Base-by-base conservation (phyloP, 2,329 filamentous ascomycete species). In the Hymenoscyphus scutula region DNA sequence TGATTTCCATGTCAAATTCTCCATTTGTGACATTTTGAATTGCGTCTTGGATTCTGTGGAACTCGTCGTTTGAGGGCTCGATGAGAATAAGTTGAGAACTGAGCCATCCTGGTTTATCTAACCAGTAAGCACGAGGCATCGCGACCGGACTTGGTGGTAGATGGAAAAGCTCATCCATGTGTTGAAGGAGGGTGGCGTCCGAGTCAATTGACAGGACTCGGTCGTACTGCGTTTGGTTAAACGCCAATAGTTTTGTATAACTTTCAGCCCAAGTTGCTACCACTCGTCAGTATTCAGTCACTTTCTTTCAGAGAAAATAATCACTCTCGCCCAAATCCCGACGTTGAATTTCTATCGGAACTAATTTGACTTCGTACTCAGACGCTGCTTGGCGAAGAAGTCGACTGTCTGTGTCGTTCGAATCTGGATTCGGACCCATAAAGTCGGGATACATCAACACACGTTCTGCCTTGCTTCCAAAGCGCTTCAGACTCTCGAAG, bases 241-340 rank as follows among this genome's bases (percentile, higher is more conserved):
- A 90, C 1, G 86, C 84, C 23, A 88, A 79, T 38, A 89, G 80
- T 71, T 90, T 90, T 23, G 85, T 87, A 68, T 84, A 84, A 1
- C 83, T 85, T 38, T 84, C 82, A 62, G 85, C 82, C 86, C 86
- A 89, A 1, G 84, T 85, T 13, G 60, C 65, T 59, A 45, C 30
- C 53, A 48, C 0, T 62, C 60, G n/a, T 59, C 38, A 56, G 68
- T 67, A 11, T 65, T 68, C 61, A 8, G 72, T 56, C 6, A 62
- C 65, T 2, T 68, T 69, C 68, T 30, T 68, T 68, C 8, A 64
- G 67, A 0, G 67, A 69, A 7, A 68, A 63, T 8, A 64, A 61
- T 37, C 62, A 62, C 11, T 64, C 60, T 13, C 62, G 61, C 19
- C 64, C 57, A 30, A 74, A 3, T 69, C 25, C 25, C 72, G 71